Base-by-base conservation (phyloP, 2,329 filamentous ascomycete genomes). In the Colletotrichum falcatum region DNA sequence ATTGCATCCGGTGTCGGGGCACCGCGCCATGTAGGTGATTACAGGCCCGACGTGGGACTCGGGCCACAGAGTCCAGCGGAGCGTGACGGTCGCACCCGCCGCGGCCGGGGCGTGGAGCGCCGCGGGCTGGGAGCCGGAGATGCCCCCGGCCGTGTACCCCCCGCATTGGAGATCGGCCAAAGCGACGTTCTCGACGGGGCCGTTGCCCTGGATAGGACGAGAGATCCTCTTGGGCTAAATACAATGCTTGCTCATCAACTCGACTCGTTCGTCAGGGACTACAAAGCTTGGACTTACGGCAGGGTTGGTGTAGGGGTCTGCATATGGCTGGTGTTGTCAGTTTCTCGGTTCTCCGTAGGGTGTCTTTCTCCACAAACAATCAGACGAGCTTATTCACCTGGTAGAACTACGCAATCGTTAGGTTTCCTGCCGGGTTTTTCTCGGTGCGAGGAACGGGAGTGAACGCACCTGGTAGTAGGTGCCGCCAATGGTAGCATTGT, bases 11-110 rank as follows among this genome's bases (percentile, higher is more conserved):
- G 79, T 76, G 53, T 85, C 83, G 0, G 87, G 86, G 77, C 88
- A 90, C 42, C 82, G 80, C 5, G 88, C 88, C 87, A 90, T 88
- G 75, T 90, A 90, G 0, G 88, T 90, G 66, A 90, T 80, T 1
- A 85, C 77, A 1, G 88, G 87, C 0, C 88, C 88, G 37, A 86
- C 79, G 69, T 88, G 87, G 6, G 80, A 84, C 9, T 84, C 82
- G 0, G 83, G 82, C 83, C 83, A 85, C 1, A 84, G 74, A 6
- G 87, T 90, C 88, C 88, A 90, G 65, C 80, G 79, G 3, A 90
- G 81, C 12, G 82, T 84, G 44, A 90, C 85, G 0, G 81, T 82
- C 2, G 83, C 85, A 2, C 88, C 88, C 3, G 88, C 87, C 6
- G 84, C 81, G 5, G 82, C 87, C 0, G 83, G 77, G 2, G 87